phyloP scores from a whole-genome alignment of 2,329 filamentous ascomycete genomes.

The Diaporthe sp. region DNA sequence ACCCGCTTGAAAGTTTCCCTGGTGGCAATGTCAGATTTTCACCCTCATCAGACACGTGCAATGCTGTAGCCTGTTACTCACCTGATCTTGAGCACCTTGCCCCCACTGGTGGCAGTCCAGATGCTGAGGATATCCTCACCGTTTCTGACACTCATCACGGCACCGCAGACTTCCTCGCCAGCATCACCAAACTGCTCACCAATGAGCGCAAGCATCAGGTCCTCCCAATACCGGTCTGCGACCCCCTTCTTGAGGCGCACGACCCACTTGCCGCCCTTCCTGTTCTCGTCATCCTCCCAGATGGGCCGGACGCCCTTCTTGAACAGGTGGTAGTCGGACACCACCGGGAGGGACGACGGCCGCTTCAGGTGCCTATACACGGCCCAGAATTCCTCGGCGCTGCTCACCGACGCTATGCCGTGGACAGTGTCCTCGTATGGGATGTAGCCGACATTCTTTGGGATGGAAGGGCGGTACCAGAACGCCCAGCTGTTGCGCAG shows the following conservation, averaged over 20 bases:
- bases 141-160: conserved; percentile 92
- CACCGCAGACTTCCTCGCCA: conserved; percentile 93
- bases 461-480: conserved; percentile 97
- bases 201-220: conserved; percentile 88
- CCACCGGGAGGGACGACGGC: conserved; percentile 87
- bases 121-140: conserved; percentile 98
- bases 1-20: conserved; percentile 96
- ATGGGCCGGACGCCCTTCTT: conserved; percentile 96
- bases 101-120: conserved; percentile 95
- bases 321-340: conserved; percentile 98
- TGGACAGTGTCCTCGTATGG: conserved; percentile 98
- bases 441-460: conserved; percentile 87
- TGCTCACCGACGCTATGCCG: conserved; percentile 84
- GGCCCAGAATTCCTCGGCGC: conserved; percentile 91
- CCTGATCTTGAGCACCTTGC: conserved; percentile 96
- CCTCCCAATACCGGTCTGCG: conserved; percentile 96
- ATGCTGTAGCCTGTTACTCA: conserved; percentile 59
- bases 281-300: conserved; percentile 99
- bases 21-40: conserved; percentile 22
- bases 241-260: conserved; percentile 97
- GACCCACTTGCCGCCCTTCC: conserved; percentile 97
- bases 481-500: conserved; percentile 94
- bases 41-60: background rate
- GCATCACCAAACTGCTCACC: conserved; percentile 96
- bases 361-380: conserved; percentile 92